Evolutionary conservation across 2,329 filamentous ascomycete species (phyloP).

Genomic region (Scytalidium lignicola): DNA sequence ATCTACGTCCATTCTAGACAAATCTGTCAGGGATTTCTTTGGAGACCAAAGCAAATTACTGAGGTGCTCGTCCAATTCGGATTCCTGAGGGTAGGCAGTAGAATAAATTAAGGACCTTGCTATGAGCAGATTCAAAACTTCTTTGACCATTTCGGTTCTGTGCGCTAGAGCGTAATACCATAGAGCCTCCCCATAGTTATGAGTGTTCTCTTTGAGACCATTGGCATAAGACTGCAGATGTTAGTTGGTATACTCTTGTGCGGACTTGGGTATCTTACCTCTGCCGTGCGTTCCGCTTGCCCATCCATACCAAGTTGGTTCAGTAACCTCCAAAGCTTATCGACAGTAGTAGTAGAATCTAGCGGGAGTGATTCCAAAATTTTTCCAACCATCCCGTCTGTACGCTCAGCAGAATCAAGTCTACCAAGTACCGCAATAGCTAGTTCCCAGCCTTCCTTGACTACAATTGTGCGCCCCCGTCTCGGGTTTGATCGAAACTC

Average conservation of each 20-base stretch:
- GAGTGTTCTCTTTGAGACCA: conserved; percentile 63
- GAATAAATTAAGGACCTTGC: conserved; percentile 85
- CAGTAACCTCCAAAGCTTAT: conserved; percentile 76
- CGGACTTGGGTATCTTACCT: conserved; percentile 51
- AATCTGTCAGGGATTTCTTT: conserved; percentile 62
- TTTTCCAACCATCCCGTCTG: conserved; percentile 68
- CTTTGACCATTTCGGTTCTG: conserved; percentile 70
- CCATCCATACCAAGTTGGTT: conserved; percentile 71
- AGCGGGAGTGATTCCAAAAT: conserved; percentile 69
- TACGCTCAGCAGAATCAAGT: conserved; percentile 66
- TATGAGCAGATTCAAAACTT: conserved; percentile 80
- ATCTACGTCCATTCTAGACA: conserved; percentile 71
- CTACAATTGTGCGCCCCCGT: conserved; percentile 24
- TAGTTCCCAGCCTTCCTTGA: conserved; percentile 80
- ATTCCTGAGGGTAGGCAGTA: conserved; percentile 66
- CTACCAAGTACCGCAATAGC: conserved; percentile 78
- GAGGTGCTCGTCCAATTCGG: conserved; percentile 70
- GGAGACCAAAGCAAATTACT: conserved; percentile 65
- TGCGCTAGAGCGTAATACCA: conserved; percentile 90
- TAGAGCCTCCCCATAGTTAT: conserved; percentile 79
- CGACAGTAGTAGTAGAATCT: conserved; percentile 65
- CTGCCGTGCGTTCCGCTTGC: conserved; percentile 75
- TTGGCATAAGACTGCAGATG: conserved; percentile 75
- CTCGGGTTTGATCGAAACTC: conserved; percentile 11
- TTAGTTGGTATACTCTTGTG: conserved; percentile 21